A percentile compares a stretch with the other conserved stretches of the same genome.
These are phyloP conservation scores for Nemophila menziesii DNA, from an alignment of 257 asterid genomes.

Conservation along the genomic window DNA sequence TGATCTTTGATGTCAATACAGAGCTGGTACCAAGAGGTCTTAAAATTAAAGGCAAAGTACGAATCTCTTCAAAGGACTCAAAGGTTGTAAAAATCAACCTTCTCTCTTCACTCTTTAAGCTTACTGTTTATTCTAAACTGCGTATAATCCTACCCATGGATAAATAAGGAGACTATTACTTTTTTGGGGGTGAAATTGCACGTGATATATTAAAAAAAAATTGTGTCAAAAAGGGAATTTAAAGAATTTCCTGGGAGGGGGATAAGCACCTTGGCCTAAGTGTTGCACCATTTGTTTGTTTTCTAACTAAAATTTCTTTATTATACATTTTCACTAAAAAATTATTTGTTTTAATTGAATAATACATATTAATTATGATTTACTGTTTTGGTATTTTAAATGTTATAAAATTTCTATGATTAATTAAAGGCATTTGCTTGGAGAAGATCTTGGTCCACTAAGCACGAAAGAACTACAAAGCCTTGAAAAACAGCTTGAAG, in stretches of 20 bases:
- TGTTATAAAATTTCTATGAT: not conserved
- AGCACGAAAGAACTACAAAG: conserved; percentile 74
- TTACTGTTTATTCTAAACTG: too few species aligned
- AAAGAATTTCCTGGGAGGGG: too few species aligned
- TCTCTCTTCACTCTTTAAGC: not conserved
- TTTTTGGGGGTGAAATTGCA: too few species aligned
- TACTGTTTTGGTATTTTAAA: not conserved
- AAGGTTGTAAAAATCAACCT: conserved; percentile 36
- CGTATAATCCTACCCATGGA: too few species aligned
- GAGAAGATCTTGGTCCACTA: conserved; percentile 85
- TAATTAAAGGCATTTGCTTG: conserved; percentile 63
- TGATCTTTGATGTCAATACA: conserved; percentile 12
- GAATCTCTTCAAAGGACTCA: conserved; percentile 88
- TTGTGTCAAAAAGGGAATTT: too few species aligned
- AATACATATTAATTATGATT: too few species aligned
- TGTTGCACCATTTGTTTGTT: not conserved
- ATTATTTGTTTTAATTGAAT: too few species aligned
- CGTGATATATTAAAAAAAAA: too few species aligned
- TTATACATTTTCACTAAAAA: not conserved
- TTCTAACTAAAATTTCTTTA: not conserved
- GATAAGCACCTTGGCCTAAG: too few species aligned
- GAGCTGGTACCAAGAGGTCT: conserved; percentile 85
- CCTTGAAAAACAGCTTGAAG: conserved; percentile 92
- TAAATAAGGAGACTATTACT: too few species aligned
- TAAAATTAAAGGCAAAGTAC: conserved; percentile 67